Evolutionary conservation across 352 stramenopile species (phyloP), one percentile per base, ranked within the genome.

Genomic region (Heterotrichella gracilis): DNA sequence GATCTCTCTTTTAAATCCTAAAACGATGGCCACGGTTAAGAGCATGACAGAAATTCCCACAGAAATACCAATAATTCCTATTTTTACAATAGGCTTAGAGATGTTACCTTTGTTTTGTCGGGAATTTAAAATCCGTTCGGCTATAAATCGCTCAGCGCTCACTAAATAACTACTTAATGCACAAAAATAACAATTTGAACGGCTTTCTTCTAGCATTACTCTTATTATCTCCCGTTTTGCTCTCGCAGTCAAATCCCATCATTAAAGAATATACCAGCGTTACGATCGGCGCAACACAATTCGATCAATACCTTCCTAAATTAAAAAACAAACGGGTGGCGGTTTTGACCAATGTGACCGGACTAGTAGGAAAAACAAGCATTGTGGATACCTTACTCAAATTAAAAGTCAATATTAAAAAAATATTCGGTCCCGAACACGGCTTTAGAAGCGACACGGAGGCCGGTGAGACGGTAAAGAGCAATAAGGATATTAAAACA

Each of bases 71-170:
- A 53, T 53, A 53, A 53, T 53, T 53, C 32, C 32, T 53, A 53
- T 53, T 53, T 53, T 53, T 53, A 53, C 32, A 53, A 53, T 53
- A 53, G 32, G 32, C 32, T 53, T 53, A 53, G 32, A 53, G 32
- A 53, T 53, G 32, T 53, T 53, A 53, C 32, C 32, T 53, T 53
- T 53, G 32, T n/a, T 53, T 53, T 53, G 32, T n/a, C 32, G 9
- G 32, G 32, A 9, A 53, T 53, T 53, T 9, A n/a, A 53, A 53
- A 53, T 53, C n/a, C n/a, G 9, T 9, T 53, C 32, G 32, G 32
- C 32, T 53, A 53, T 53, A 53, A 53, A 53, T 53, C n/a, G 9
- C n/a, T 53, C 32, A 17, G n/a, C 32, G n/a, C 32, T 53, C 32
- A 53, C 9, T 17, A n/a, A 53, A 53, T n/a, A 53, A 17, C 9